phyloP scores from a whole-genome alignment of 352 stramenopile species.

The Pythium utonaiense region DNA sequence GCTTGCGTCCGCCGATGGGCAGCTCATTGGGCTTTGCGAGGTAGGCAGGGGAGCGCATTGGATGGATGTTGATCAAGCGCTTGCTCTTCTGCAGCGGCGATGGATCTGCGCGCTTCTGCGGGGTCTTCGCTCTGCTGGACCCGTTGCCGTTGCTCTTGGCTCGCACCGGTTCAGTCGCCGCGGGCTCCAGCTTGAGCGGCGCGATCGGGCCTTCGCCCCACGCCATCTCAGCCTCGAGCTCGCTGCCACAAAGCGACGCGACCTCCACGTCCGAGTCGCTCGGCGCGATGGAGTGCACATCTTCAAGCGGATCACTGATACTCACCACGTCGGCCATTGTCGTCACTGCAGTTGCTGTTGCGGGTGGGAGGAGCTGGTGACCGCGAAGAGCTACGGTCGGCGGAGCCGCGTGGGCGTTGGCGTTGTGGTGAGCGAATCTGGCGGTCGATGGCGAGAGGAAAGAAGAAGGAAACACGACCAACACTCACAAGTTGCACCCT shows the following conservation, averaged over 20 bases:
- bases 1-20: conserved; percentile 60
- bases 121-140: conserved; percentile 57
- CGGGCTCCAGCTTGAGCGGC: conserved; percentile 38
- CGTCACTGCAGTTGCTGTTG: conserved; percentile 1
- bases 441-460: not conserved
- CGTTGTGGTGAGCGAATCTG: not conserved
- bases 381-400: not conserved
- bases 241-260: conserved; percentile 66
- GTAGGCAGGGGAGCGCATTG: conserved; percentile 60
- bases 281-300: conserved; percentile 21
- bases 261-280: conserved; percentile 64
- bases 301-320: conserved; percentile 12
- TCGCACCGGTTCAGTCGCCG: conserved; percentile 19
- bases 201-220: conserved; percentile 77
- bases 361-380: not conserved
- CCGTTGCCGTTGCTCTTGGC: conserved; percentile 61
- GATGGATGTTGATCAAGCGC: conserved; percentile 78
- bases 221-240: conserved; percentile 73
- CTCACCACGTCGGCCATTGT: conserved; percentile 22
- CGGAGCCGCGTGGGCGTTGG: not conserved
- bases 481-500: conserved; percentile 6
- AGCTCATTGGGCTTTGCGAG: conserved; percentile 67
- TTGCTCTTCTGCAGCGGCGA: conserved; percentile 61
- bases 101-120: conserved; percentile 54
- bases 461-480: conserved; percentile 12